These are phyloP conservation scores for Guyanaporus albipodus DNA, from an alignment of 768 basidiomycete genomes.

Conservation along the genomic window DNA sequence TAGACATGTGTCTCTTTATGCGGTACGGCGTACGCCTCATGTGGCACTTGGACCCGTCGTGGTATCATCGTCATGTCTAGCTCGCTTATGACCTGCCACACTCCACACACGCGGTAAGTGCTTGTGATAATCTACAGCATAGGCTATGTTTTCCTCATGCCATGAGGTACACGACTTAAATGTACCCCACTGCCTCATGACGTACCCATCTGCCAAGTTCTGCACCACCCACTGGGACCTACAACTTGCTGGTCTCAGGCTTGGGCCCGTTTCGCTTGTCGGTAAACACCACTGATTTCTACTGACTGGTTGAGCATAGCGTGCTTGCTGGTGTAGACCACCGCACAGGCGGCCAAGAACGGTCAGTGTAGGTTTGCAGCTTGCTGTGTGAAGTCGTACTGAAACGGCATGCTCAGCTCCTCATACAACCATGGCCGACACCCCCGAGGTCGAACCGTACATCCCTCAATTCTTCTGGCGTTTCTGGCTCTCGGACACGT, in stretches of 20 bases:
- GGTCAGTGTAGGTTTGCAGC: background rate
- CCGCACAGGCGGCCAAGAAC: background rate
- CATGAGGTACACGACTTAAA: slow-evolving; percentile 15
- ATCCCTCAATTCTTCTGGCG: slow-evolving; percentile 46
- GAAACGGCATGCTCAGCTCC: background rate
- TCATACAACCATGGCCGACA: background rate
- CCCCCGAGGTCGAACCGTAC: slow-evolving; percentile 33
- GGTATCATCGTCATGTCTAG: slow-evolving; percentile 6
- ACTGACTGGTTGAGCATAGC: background rate
- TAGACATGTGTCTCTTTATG: background rate
- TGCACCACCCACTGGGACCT: slow-evolving; percentile 3
- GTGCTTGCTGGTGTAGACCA: background rate
- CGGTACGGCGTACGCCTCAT: background rate
- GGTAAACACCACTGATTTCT: no score
- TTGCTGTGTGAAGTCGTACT: slow-evolving; percentile 3
- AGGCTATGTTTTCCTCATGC: slow-evolving; percentile 8
- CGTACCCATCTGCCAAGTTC: background rate
- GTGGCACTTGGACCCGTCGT: background rate
- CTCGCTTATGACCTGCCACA: background rate
- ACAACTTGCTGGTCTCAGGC: background rate
- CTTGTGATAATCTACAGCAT: no score
- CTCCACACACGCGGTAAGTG: no score
- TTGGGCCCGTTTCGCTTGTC: background rate
- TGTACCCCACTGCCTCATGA: slow-evolving; percentile 2
- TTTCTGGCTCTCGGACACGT: slow-evolving; percentile 47